Evolutionary conservation across 2,329 filamentous ascomycete species (phyloP).

Genomic region (Clonostachys chloroleuca): DNA sequence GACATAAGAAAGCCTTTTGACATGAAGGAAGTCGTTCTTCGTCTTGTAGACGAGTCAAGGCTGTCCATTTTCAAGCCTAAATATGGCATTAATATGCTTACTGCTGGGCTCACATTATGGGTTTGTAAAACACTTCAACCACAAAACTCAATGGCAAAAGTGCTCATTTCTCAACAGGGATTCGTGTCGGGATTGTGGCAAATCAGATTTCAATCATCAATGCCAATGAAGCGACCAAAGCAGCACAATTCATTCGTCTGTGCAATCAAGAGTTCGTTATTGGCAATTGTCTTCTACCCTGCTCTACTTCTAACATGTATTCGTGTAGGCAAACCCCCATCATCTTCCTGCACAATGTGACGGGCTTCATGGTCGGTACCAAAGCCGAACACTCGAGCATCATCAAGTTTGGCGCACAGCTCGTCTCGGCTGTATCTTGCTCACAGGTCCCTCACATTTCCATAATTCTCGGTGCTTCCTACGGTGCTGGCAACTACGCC

Average conservation of each 20-base stretch:
- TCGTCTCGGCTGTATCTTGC: constrained; percentile 35
- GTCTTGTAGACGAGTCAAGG: constrained; percentile 33
- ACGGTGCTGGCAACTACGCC: constrained; percentile 40
- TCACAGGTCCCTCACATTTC: constrained; percentile 37
- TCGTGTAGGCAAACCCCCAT: constrained; percentile 24
- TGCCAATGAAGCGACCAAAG: constrained; percentile 30
- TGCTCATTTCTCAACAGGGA: too few relatives aligned
- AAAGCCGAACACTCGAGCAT: constrained; percentile 36
- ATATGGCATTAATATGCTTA: constrained; percentile 29
- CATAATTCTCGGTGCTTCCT: constrained; percentile 36
- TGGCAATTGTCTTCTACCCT: neutral
- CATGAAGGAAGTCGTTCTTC: constrained; percentile 27
- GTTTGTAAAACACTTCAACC: constrained; percentile 4
- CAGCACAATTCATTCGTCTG: constrained; percentile 33
- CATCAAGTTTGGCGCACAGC: constrained; percentile 36
- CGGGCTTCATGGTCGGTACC: constrained; percentile 41
- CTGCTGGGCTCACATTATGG: constrained; percentile 28
- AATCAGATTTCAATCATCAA: constrained; percentile 34
- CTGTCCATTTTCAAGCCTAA: constrained; percentile 30
- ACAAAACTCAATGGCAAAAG: too few relatives aligned
- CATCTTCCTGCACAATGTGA: constrained; percentile 40
- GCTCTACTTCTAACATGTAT: neutral
- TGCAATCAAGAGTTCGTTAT: constrained; percentile 31
- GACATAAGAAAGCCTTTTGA: constrained; percentile 25
- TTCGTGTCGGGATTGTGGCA: constrained; percentile 28